phyloP scores from a whole-genome alignment of 768 basidiomycete genomes.

The Phylloporus rhodoxanthus region DNA sequence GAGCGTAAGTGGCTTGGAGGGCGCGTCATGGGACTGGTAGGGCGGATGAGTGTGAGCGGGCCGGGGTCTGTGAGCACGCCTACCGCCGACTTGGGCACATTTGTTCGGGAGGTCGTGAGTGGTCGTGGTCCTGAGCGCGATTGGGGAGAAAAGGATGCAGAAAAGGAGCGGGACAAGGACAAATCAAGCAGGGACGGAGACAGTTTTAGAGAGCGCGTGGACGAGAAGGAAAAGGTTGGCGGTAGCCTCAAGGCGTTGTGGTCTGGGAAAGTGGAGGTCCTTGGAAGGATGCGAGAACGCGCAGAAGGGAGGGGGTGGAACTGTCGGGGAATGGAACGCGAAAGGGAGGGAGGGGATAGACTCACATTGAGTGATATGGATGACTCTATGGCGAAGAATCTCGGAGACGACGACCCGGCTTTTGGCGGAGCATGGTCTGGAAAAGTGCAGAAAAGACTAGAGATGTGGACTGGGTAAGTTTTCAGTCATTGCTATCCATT shows the following conservation, averaged over 20 bases:
- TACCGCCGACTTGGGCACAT: conserved; percentile 46
- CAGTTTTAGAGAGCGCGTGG: conserved; percentile 23
- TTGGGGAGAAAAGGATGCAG: conserved; percentile 25
- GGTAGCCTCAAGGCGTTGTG: conserved; percentile 32
- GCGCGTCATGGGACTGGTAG: conserved; percentile 37
- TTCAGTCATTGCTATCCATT: neutral
- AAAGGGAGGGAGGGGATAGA: conserved; percentile 26
- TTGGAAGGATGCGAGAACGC: conserved; percentile 27
- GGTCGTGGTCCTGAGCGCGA: conserved; percentile 28
- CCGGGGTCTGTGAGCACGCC: conserved; percentile 41
- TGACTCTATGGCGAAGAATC: conserved; percentile 18
- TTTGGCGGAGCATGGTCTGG: conserved; percentile 37
- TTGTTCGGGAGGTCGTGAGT: conserved; percentile 42
- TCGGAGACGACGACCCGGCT: conserved; percentile 28
- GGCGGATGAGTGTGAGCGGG: conserved; percentile 32
- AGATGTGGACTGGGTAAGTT: conserved; percentile 45
- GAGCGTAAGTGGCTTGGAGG: conserved; percentile 29
- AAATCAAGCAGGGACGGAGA: conserved; percentile 33
- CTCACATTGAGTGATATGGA: conserved; percentile 29
- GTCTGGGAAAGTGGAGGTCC: conserved; percentile 28
- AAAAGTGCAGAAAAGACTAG: conserved; percentile 43
- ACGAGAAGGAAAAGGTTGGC: conserved; percentile 32
- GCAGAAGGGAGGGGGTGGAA: conserved; percentile 18
- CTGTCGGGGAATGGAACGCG: conserved; percentile 18
- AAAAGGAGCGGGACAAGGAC: conserved; percentile 35